These are phyloP conservation scores for Kappamyces sp. DNA, from an alignment of 192 early-diverging fungal genomes.

Conservation along the genomic window DNA sequence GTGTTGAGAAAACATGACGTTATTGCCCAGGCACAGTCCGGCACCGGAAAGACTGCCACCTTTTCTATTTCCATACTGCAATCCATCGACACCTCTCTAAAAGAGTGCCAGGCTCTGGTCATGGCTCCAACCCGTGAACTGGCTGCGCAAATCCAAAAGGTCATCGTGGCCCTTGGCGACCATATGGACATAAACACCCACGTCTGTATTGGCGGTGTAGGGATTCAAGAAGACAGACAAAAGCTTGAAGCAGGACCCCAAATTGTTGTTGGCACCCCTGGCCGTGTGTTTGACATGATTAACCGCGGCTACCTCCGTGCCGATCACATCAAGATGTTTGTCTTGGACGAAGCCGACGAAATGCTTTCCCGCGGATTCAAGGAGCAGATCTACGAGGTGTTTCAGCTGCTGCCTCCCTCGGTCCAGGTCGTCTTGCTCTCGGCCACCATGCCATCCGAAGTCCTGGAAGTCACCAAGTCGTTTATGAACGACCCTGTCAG, in stretches of 20 bases:
- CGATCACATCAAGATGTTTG: slow-evolving; percentile 85
- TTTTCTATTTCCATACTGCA: slow-evolving; percentile 93
- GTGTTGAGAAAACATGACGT: slow-evolving; percentile 86
- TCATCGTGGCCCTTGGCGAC: slow-evolving; percentile 86
- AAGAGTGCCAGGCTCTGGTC: slow-evolving; percentile 90
- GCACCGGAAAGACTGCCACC: slow-evolving; percentile 97
- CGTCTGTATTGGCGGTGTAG: slow-evolving; percentile 91
- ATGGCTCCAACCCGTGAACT: slow-evolving; percentile 94
- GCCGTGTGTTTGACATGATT: slow-evolving; percentile 97
- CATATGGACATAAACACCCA: slow-evolving; percentile 97
- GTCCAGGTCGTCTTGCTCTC: slow-evolving; percentile 90
- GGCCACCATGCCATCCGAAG: slow-evolving; percentile 92
- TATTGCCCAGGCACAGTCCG: slow-evolving; percentile 96
- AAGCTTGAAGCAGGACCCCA: slow-evolving; percentile 90
- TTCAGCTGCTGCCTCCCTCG: slow-evolving; percentile 82
- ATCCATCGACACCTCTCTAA: slow-evolving; percentile 75
- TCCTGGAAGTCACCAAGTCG: slow-evolving; percentile 92
- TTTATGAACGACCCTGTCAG: slow-evolving; percentile 96
- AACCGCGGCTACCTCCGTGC: slow-evolving; percentile 75
- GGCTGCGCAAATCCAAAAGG: slow-evolving; percentile 90
- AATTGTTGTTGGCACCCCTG: slow-evolving; percentile 91
- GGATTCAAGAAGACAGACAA: slow-evolving; percentile 84
- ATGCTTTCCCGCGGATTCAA: slow-evolving; percentile 92
- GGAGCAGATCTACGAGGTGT: slow-evolving; percentile 93
- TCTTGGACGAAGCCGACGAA: slow-evolving; percentile 97